Base-by-base conservation (phyloP, 1,284 basidiomycete genomes). In the Marasmius oreades region DNA sequence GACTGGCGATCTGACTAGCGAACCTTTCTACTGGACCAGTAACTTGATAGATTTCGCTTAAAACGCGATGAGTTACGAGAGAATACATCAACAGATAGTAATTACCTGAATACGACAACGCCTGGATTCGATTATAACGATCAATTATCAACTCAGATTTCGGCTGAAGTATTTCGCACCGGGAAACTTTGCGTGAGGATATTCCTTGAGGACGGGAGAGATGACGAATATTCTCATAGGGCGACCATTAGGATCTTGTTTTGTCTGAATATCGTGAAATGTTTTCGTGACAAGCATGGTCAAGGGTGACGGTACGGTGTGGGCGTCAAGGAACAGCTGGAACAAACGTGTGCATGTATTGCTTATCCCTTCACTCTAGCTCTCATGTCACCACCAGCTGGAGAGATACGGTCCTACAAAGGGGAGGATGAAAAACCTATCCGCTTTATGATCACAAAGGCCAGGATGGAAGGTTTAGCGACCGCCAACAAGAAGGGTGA, bases 1-100 rank as follows among this genome's bases (percentile, higher is more conserved):
- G 92, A 57, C 90, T 91, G 1, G 94, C 94, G 63, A 97, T 95
- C 73, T 94, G 90, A 22, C 91, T 85, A 0, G 93, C 94, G 69
- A 95, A 95, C 44, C 93, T 81, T 67, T 93, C 89, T 12, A 93
- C 91, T 37, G 91, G 90, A 0, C 90, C 90, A 24, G 92, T 92
- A 1, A 92, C 90, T 70, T 92, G 90, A 67, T 92, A 92, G 56
- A 92, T 92, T 69, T 92, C 90, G 67, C 90, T 91, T 62, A 22
- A 55, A 36, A 46, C 22, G 18, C 20, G 34, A 39, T 43, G 16
- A 39, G 11, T 22, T 23, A 14, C 18, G 26, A 39, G 16, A 24
- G 18, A 10, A 39, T 26, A 20, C 26, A 11, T 16, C 46, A 26
- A 50, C 31, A 28, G n/a, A 37, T 5, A 22, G 34, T 7, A n/a